These are phyloP conservation scores for Fraxinus greggii DNA, from an alignment of 305 asterid species.

Conservation along the genomic window DNA sequence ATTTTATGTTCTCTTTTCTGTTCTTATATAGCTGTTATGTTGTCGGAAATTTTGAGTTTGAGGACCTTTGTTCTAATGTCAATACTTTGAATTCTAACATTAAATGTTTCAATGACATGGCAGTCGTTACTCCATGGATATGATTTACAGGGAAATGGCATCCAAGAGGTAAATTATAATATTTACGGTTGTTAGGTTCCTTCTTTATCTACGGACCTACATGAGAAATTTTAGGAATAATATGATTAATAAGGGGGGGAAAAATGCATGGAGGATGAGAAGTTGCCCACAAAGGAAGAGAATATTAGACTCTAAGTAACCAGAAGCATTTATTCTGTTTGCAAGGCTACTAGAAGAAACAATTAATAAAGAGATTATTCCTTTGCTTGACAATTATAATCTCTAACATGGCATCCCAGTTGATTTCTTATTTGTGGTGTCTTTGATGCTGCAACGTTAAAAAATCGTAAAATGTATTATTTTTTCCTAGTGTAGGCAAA, in stretches of 20 bases:
- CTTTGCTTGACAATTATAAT: not conserved
- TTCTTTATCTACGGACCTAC: conserved; percentile 1
- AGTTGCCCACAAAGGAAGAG: not conserved
- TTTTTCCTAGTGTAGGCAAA: not conserved
- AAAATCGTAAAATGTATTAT: not conserved
- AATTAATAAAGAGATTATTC: not conserved
- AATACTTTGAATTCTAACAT: conserved; percentile 24
- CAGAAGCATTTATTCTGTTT: not conserved
- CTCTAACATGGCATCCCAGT: not conserved
- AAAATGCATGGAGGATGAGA: conserved; percentile 12
- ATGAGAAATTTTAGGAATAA: not conserved
- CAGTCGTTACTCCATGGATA: conserved; percentile 91
- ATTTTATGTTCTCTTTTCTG: conserved; percentile 20
- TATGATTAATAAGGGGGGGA: conserved; percentile 13
- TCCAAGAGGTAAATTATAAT: conserved; percentile 73
- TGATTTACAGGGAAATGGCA: conserved; percentile 70
- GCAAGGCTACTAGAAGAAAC: conserved; percentile 12
- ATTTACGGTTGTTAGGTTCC: conserved; percentile 11
- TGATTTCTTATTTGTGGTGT: not conserved
- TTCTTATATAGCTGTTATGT: conserved; percentile 7
- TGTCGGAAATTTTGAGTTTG: conserved; percentile 13
- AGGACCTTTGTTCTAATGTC: conserved; percentile 15
- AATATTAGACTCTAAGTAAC: not conserved
- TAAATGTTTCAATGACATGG: conserved; percentile 22
- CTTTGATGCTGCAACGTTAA: conserved; percentile 9